Conservation (phyloP, 2,329 filamentous ascomycete species). For the Kalmusia sp. region DNA sequence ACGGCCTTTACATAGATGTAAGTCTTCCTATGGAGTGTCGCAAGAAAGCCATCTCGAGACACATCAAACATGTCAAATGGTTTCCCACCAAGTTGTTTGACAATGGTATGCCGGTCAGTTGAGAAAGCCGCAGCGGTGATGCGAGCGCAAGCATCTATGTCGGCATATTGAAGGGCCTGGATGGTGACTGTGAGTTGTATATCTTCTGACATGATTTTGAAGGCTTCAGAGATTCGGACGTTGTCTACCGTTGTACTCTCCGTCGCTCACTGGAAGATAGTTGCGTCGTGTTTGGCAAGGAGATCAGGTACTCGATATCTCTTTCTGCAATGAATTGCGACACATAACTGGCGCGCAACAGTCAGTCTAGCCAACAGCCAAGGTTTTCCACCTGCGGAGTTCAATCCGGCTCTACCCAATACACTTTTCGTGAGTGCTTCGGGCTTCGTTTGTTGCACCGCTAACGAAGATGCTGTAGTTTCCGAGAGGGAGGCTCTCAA, state of each 20-base stretch:
- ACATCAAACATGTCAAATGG: conserved; percentile 9
- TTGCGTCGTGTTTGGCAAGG: no score
- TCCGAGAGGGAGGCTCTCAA: no score
- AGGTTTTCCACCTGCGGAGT: no score
- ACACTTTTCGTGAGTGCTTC: no score
- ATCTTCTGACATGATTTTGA: not conserved
- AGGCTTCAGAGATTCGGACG: not conserved
- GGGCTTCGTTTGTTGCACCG: no score
- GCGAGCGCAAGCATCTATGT: conserved; percentile 5
- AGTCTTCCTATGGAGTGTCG: not conserved
- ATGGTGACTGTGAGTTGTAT: not conserved
- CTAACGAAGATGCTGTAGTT: no score
- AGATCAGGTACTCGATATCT: no score
- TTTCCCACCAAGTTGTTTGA: conserved; percentile 7
- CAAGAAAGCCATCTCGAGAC: not conserved
- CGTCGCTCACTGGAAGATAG: no score
- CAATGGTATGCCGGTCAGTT: conserved; percentile 2
- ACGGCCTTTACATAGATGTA: conserved; percentile 10
- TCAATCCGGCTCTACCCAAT: no score
- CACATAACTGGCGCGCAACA: no score
- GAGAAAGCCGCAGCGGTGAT: conserved; percentile 7
- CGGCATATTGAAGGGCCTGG: not conserved
- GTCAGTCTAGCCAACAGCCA: no score
- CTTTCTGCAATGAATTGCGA: no score
- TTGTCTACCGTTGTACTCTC: not conserved